These are phyloP conservation scores for Puccinia sorghi DNA, from an alignment of 1,284 basidiomycete genomes.

Conservation along the genomic window DNA sequence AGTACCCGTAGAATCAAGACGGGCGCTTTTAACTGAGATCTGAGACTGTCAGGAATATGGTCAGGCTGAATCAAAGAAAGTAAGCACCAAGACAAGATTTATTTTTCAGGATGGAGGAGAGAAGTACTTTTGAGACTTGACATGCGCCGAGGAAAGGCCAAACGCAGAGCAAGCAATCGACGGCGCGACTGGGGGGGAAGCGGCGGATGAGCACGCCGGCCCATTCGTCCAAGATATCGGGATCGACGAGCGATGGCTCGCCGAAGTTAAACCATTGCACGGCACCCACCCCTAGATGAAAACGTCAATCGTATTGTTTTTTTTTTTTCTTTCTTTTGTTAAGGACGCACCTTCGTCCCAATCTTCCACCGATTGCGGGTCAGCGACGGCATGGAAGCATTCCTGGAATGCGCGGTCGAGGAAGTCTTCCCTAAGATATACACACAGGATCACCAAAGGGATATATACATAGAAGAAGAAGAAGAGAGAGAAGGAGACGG, in stretches of 20 bases:
- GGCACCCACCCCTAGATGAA: conserved; percentile 1
- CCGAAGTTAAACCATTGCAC: conserved; percentile 30
- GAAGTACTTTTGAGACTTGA: background rate
- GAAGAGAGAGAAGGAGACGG: background rate
- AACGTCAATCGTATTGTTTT: background rate
- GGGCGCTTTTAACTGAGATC: background rate
- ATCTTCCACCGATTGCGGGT: conserved; percentile 33
- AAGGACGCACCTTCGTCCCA: conserved; percentile 34
- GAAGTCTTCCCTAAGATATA: conserved; percentile 5
- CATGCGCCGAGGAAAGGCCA: conserved; percentile 26
- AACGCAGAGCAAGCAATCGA: background rate
- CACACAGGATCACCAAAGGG: too few relatives aligned
- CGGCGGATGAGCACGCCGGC: conserved; percentile 29
- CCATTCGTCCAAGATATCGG: conserved; percentile 39
- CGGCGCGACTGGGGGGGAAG: conserved; percentile 7
- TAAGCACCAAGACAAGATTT: background rate
- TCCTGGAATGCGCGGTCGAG: conserved; percentile 30
- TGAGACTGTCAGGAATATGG: background rate
- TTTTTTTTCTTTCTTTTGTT: background rate
- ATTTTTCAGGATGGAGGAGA: background rate
- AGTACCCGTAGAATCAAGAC: background rate
- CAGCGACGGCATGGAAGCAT: conserved; percentile 11
- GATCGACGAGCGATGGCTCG: background rate
- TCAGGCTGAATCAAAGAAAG: background rate
- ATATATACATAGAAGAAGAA: too few relatives aligned